phyloP scores from a whole-genome alignment of 129 eudicot species.

The Kitagawia praeruptora region DNA sequence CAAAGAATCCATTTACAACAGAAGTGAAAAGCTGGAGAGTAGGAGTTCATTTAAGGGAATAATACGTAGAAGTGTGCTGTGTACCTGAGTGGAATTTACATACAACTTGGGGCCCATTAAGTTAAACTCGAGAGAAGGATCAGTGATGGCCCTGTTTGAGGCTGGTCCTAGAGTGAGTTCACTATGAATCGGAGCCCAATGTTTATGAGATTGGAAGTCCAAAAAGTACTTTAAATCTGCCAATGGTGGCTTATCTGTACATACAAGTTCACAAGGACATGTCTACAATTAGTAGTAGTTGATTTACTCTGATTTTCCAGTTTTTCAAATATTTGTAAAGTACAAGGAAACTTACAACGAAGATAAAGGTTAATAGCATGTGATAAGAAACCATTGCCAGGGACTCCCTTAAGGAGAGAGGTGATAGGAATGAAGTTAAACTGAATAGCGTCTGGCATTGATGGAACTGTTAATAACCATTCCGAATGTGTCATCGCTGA shows the following conservation, averaged over 20 bases:
- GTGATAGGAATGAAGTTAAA: slow-evolving; percentile 86
- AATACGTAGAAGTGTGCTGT: neutral
- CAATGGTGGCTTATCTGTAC: slow-evolving; percentile 82
- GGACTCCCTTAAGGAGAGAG: slow-evolving; percentile 68
- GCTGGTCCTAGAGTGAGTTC: slow-evolving; percentile 77
- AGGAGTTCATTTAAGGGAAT: neutral
- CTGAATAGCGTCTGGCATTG: slow-evolving; percentile 66
- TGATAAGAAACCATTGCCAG: slow-evolving; percentile 82
- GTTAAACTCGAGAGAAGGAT: slow-evolving; percentile 56
- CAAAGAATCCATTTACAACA: neutral
- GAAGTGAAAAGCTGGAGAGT: neutral
- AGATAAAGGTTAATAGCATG: slow-evolving; percentile 94
- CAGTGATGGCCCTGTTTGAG: slow-evolving; percentile 29
- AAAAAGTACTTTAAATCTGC: slow-evolving; percentile 65
- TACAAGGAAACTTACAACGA: slow-evolving; percentile 45
- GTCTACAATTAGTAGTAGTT: neutral
- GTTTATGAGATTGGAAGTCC: slow-evolving; percentile 79
- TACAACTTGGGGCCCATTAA: slow-evolving; percentile 79
- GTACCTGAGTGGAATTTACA: slow-evolving; percentile 74
- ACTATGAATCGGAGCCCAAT: slow-evolving; percentile 89
- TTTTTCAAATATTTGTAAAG: neutral
- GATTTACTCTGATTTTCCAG: neutral
- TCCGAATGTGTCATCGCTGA: slow-evolving; percentile 53
- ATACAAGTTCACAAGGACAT: neutral
- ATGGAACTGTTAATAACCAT: slow-evolving; percentile 78